A percentile compares a stretch with the other conserved stretches of the same genome.
Conservation (phyloP, 345 rosid genomes). For the Noccaea caerulescens region DNA sequence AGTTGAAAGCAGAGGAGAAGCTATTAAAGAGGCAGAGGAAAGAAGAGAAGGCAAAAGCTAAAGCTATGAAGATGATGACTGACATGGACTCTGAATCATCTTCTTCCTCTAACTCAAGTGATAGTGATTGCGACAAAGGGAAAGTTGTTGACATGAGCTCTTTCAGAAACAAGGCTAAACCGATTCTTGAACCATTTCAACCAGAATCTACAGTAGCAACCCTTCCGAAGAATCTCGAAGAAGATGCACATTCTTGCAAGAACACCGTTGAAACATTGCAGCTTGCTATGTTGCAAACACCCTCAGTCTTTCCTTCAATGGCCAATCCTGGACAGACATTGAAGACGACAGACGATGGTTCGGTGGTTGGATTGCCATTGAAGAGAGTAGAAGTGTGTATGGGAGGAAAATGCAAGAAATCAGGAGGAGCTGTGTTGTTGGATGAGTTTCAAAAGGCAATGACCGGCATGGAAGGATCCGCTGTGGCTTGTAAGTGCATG, state of each 20-base stretch:
- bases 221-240: slow-evolving; percentile 19
- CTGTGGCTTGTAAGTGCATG: slow-evolving; percentile 76
- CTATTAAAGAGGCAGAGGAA: slow-evolving; percentile 57
- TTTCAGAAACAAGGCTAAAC: slow-evolving; percentile 41
- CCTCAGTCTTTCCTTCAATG: slow-evolving; percentile 20
- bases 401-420: slow-evolving; percentile 77
- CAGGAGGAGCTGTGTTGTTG: slow-evolving; percentile 61
- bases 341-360: slow-evolving; percentile 9
- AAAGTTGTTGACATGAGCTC: slow-evolving; percentile 58
- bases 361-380: slow-evolving; percentile 24
- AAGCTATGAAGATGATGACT: slow-evolving; percentile 43
- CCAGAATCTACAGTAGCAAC: slow-evolving; percentile 22
- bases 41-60: slow-evolving; percentile 55
- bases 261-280: slow-evolving; percentile 33
- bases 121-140: slow-evolving; percentile 49
- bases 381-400: slow-evolving; percentile 70
- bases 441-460: slow-evolving; percentile 59
- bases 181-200: slow-evolving; percentile 12
- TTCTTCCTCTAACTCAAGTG: slow-evolving; percentile 57
- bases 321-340: slow-evolving; percentile 16
- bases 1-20: slow-evolving; percentile 63
- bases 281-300: slow-evolving; percentile 31
- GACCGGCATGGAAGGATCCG: slow-evolving; percentile 53
- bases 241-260: slow-evolving; percentile 11
- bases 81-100: slow-evolving; percentile 47